Percentiles rank a stretch among this genome's conserved stretches.
Evolutionary conservation across 2,329 filamentous ascomycete species (phyloP).

Genomic region (Juglanconis oblonga): DNA sequence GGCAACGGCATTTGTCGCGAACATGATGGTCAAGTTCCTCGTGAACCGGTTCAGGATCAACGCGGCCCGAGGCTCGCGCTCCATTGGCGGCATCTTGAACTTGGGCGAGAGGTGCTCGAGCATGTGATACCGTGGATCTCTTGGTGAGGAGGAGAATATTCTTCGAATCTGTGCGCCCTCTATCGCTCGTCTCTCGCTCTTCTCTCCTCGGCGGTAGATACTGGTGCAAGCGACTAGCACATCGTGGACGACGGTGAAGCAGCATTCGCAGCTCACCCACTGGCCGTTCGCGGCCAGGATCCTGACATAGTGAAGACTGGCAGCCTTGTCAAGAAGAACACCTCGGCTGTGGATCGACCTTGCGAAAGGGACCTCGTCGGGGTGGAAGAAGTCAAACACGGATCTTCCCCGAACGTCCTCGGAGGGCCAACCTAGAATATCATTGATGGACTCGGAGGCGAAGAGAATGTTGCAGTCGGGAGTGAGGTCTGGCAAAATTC

Average conservation of each 20-base stretch:
- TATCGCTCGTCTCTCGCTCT: slow-evolving; percentile 70
- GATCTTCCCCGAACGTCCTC: slow-evolving; percentile 73
- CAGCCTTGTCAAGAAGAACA: slow-evolving; percentile 77
- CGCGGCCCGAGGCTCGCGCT: slow-evolving; percentile 77
- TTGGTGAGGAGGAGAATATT: slow-evolving; percentile 76
- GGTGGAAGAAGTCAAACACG: slow-evolving; percentile 84
- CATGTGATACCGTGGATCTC: slow-evolving; percentile 87
- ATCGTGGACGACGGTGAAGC: slow-evolving; percentile 86
- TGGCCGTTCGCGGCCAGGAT: slow-evolving; percentile 65
- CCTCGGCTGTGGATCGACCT: slow-evolving; percentile 70
- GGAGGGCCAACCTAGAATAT: slow-evolving; percentile 78
- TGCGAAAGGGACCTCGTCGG: slow-evolving; percentile 74
- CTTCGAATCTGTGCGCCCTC: slow-evolving; percentile 77
- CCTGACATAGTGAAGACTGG: slow-evolving; percentile 76
- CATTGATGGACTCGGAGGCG: slow-evolving; percentile 77
- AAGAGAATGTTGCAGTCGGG: slow-evolving; percentile 77
- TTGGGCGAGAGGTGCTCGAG: slow-evolving; percentile 80
- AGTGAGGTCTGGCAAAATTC: slow-evolving; percentile 58
- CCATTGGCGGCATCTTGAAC: slow-evolving; percentile 62
- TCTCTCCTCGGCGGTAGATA: slow-evolving; percentile 66
- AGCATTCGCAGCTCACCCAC: slow-evolving; percentile 82
- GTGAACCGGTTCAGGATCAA: slow-evolving; percentile 86
- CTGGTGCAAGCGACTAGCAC: slow-evolving; percentile 82
- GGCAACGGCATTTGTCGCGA: slow-evolving; percentile 72
- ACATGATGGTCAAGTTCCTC: slow-evolving; percentile 79